phyloP scores from a whole-genome alignment of 2,329 filamentous ascomycete species.

The Coleophoma crateriformis region DNA sequence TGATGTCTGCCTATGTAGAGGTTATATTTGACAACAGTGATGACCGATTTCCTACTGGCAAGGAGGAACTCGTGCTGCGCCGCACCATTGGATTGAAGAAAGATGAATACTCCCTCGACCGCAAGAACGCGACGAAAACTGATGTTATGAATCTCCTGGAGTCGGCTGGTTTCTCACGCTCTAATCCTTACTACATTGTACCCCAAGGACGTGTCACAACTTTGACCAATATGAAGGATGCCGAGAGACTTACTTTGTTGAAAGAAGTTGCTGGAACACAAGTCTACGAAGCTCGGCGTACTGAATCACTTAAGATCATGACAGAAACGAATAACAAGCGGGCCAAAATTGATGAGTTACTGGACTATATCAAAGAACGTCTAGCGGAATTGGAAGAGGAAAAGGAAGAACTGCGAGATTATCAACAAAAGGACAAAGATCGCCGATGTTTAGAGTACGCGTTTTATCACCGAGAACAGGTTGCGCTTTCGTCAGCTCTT shows the following conservation, averaged over 20 bases:
- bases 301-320: slow-evolving; percentile 96
- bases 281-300: slow-evolving; percentile 87
- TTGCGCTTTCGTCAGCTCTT: slow-evolving; percentile 69
- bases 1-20: slow-evolving; percentile 99
- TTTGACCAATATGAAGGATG: slow-evolving; percentile 98
- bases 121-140: slow-evolving; percentile 89
- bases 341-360: slow-evolving; percentile 85
- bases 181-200: slow-evolving; percentile 98
- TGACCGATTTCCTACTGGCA: slow-evolving; percentile 89
- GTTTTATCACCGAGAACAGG: slow-evolving; percentile 85
- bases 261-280: slow-evolving; percentile 99
- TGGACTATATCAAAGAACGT: slow-evolving; percentile 88
- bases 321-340: slow-evolving; percentile 92
- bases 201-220: slow-evolving; percentile 94
- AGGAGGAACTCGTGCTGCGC: slow-evolving; percentile 82
- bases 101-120: slow-evolving; percentile 96
- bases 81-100: slow-evolving; percentile 97
- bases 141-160: slow-evolving; percentile 96
- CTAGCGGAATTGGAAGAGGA: slow-evolving; percentile 89
- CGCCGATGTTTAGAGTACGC: slow-evolving; percentile 90
- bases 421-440: slow-evolving; percentile 92
- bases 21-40: slow-evolving; percentile 98
- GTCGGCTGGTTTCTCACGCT: slow-evolving; percentile 91
- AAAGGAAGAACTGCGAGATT: slow-evolving; percentile 90
- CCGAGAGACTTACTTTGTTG: slow-evolving; percentile 78